Evolutionary conservation across 345 rosid species (phyloP).

Genomic region (Aethionema arabicum): DNA sequence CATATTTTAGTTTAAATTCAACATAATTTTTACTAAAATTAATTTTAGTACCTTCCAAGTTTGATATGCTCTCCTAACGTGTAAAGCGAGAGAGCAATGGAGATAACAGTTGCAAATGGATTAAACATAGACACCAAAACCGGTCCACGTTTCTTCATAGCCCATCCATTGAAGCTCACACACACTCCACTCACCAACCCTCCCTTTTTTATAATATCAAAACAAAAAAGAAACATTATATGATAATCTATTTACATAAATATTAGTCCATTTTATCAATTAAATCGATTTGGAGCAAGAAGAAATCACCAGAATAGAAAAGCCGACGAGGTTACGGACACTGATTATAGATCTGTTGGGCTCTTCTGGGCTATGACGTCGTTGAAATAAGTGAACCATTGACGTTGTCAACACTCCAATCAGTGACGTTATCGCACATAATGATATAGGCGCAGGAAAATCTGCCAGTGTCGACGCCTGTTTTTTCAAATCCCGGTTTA

Average conservation of each 20-base stretch:
- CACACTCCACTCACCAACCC: conserved; percentile 67
- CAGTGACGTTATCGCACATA: conserved; percentile 69
- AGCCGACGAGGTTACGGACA: conserved; percentile 41
- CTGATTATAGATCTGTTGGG: conserved; percentile 45
- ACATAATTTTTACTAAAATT: too few relatives aligned
- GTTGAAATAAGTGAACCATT: conserved; percentile 45
- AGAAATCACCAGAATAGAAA: conserved; percentile 55
- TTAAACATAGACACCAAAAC: conserved; percentile 82
- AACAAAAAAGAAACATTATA: neutral
- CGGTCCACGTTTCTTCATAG: conserved; percentile 87
- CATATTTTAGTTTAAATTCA: too few relatives aligned
- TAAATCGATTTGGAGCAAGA: neutral
- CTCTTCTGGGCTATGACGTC: conserved; percentile 36
- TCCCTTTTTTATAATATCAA: conserved; percentile 45
- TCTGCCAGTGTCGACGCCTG: conserved; percentile 70
- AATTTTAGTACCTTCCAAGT: conserved; percentile 86
- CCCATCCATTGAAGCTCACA: conserved; percentile 93
- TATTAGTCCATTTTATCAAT: neutral
- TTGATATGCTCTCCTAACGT: conserved; percentile 61
- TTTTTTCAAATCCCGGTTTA: too few relatives aligned
- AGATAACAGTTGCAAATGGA: conserved; percentile 68
- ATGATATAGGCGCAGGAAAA: conserved; percentile 89
- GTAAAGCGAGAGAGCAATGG: conserved; percentile 56
- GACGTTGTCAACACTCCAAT: conserved; percentile 67
- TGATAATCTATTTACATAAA: neutral